These are phyloP conservation scores for Chrysoporthe austroafricana DNA, from an alignment of 2,329 filamentous ascomycete genomes.

Conservation along the genomic window DNA sequence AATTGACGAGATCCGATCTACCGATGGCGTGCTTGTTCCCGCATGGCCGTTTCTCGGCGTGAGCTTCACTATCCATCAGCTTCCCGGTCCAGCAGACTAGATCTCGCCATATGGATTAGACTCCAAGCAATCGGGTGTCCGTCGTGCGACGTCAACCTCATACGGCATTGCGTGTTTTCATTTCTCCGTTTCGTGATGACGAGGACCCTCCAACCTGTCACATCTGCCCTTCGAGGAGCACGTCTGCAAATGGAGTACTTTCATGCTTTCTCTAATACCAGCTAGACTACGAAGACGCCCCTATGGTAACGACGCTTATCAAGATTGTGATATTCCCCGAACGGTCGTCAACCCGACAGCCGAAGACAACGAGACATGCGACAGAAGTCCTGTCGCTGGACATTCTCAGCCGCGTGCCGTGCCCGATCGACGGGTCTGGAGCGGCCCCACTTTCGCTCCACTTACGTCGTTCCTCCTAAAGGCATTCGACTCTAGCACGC, in stretches of 20 bases:
- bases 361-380: not conserved
- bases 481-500: not conserved
- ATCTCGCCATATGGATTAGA: not conserved
- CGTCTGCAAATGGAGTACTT: too few species aligned
- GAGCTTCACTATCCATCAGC: not conserved
- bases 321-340: not conserved
- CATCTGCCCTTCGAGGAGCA: not conserved
- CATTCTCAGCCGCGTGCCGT: not conserved
- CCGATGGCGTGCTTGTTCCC: conserved; percentile 29
- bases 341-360: not conserved
- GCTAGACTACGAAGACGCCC: not conserved
- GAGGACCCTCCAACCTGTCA: not conserved
- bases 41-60: conserved; percentile 24
- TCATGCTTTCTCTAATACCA: not conserved
- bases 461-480: not conserved
- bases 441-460: not conserved
- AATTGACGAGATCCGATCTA: conserved; percentile 29
- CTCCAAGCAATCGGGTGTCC: not conserved
- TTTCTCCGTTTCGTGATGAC: conserved; percentile 10
- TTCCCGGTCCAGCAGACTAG: not conserved
- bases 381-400: not conserved
- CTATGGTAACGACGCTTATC: not conserved
- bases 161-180: conserved; percentile 11
- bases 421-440: not conserved
- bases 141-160: not conserved